Percentiles rank a stretch among this genome's conserved stretches.
phyloP scores from a whole-genome alignment of 2,329 filamentous ascomycete species.

The Daldinia sp. region DNA sequence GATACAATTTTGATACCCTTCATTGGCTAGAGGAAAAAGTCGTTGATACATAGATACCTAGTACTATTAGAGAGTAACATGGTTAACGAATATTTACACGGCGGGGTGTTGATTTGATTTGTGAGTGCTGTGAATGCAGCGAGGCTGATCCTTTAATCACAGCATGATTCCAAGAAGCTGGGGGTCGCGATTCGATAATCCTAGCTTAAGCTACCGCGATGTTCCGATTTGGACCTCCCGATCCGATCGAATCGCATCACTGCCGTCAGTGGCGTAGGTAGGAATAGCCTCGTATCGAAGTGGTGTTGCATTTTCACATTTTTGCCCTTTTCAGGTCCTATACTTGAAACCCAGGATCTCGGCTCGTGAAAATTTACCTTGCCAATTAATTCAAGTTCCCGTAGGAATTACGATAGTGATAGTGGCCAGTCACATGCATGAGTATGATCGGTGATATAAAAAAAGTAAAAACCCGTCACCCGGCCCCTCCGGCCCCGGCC shows the following conservation, averaged over 20 bases:
- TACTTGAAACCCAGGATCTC: not conserved
- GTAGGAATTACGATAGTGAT: not conserved
- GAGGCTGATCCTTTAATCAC: too few species aligned
- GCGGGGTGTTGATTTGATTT: not conserved
- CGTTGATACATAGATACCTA: not conserved
- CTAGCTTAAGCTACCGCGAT: not conserved
- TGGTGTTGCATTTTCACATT: not conserved
- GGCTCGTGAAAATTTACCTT: not conserved
- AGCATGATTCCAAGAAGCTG: too few species aligned
- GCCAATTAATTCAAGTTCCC: not conserved
- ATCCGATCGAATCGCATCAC: not conserved
- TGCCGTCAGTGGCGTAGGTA: not conserved
- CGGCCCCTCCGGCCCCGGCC: not conserved
- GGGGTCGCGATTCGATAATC: not conserved
- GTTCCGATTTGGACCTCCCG: too few species aligned
- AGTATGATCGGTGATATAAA: not conserved
- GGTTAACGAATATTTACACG: not conserved
- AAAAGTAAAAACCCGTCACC: not conserved
- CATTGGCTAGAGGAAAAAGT: not conserved
- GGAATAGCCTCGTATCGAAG: not conserved
- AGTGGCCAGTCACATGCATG: not conserved
- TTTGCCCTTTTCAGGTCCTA: not conserved
- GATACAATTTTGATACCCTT: conserved; percentile 29
- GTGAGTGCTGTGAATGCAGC: not conserved
- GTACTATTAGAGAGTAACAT: conserved; percentile 1